Conservation (phyloP, 2,329 filamentous ascomycete species). For the Nothopassalora personata region DNA sequence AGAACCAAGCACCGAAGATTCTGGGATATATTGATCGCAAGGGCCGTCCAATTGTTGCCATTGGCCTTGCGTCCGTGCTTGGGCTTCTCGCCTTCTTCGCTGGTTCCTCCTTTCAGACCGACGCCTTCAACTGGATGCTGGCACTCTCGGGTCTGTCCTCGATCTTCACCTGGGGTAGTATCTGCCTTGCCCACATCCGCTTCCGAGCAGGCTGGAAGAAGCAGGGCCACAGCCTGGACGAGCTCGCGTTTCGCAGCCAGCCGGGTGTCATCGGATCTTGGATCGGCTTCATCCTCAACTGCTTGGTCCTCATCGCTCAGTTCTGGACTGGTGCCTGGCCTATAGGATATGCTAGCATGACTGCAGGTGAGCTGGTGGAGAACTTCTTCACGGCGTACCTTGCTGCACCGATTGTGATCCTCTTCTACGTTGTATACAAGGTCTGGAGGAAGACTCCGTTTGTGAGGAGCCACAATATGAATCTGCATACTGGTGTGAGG, state of each 20-base stretch:
- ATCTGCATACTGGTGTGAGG: conserved; percentile 76
- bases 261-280: conserved; percentile 59
- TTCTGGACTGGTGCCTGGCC: conserved; percentile 76
- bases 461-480: conserved; percentile 68
- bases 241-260: conserved; percentile 55
- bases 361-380: conserved; percentile 14
- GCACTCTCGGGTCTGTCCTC: conserved; percentile 67
- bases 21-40: conserved; percentile 64
- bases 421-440: conserved; percentile 60
- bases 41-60: conserved; percentile 73
- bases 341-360: conserved; percentile 38
- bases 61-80: conserved; percentile 59
- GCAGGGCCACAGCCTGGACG: conserved; percentile 61
- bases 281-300: conserved; percentile 54
- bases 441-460: conserved; percentile 56
- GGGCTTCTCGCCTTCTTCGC: conserved; percentile 76
- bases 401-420: conserved; percentile 31
- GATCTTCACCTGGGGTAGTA: conserved; percentile 76
- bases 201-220: conserved; percentile 73
- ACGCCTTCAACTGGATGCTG: conserved; percentile 74
- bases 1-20: conserved; percentile 54
- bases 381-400: conserved; percentile 31
- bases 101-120: conserved; percentile 53
- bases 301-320: conserved; percentile 69
- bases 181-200: conserved; percentile 86